Evolutionary conservation across 2,329 filamentous ascomycete genomes (phyloP), one percentile per base, ranked within the genome.

Genomic region (Scytalidium lignicola): DNA sequence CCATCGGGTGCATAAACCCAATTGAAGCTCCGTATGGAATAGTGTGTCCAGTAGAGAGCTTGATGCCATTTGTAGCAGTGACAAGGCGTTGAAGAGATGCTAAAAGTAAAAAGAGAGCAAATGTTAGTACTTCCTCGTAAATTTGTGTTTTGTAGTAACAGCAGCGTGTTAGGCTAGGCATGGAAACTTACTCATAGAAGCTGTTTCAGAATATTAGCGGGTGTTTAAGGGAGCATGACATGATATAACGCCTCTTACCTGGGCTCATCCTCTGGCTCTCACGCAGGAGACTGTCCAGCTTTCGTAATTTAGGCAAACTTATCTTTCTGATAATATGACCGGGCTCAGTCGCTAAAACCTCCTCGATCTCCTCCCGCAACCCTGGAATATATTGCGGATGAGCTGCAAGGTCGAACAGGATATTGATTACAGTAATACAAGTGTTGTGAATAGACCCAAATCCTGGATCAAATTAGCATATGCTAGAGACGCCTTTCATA

Each of bases 41-140:
- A 53, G 70, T 65, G 46, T 78, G 75, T 15, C 77, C 78, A 61
- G 76, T 76, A 41, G 76, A 78, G 2, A 80, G 72, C 2, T 70
- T 71, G 55, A 81, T 70, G 40, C 48, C 49, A 43, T 48, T 43
- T 17, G 32, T 41, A 8, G 10, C 51, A 44, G 22, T 23, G 42
- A 47, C 53, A 46, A 10, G 37, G 17, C 7, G 49, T 26, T 26
- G 23, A 6, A 26, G 5, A 10, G 23, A 26, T 26, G 23, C 23
- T 26, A 26, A 26, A 26, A 10, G 23, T 10, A 5, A 26, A 26
- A 26, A 10, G 5, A 26, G 23, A 6, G 10, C n/a, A 26, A 26
- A 10, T 10, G 23, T 26, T 26, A 26, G 23, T 26, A 26, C 6
- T 10, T 26, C 6, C 23, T 26, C 5, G 10, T 26, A 26, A n/a